These are phyloP conservation scores for Coniella vitis DNA, from an alignment of 2,329 filamentous ascomycete genomes.

Conservation along the genomic window DNA sequence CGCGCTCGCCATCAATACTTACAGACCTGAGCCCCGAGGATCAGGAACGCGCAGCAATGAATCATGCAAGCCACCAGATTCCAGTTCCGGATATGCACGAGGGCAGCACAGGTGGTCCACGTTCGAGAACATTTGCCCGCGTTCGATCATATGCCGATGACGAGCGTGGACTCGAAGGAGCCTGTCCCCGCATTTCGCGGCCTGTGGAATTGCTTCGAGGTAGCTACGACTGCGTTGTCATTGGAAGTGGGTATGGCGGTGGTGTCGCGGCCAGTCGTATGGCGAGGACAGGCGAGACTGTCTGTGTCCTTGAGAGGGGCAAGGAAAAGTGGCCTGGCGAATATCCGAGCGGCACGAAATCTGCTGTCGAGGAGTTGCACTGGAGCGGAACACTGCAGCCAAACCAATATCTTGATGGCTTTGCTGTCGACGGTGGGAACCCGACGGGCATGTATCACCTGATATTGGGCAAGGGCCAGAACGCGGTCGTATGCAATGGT, in stretches of 20 bases:
- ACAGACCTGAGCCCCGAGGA: neutral
- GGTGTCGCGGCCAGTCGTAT: conserved; percentile 59
- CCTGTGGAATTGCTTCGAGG: conserved; percentile 50
- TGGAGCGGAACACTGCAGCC: conserved; percentile 48
- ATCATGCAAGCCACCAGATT: conserved; percentile 22
- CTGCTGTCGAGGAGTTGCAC: conserved; percentile 46
- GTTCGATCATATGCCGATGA: conserved; percentile 24
- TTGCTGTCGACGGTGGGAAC: conserved; percentile 41
- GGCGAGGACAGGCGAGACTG: conserved; percentile 51
- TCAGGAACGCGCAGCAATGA: neutral
- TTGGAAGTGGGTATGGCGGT: conserved; percentile 64
- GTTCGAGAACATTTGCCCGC: conserved; percentile 25
- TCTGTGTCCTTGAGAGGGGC: conserved; percentile 60
- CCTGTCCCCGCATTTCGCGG: conserved; percentile 48
- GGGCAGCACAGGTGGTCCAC: conserved; percentile 27
- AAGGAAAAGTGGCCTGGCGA: conserved; percentile 61
- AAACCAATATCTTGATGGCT: conserved; percentile 29
- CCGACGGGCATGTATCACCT: conserved; percentile 58
- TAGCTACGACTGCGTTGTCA: conserved; percentile 58
- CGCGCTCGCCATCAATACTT: conserved; percentile 3
- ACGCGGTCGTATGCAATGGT: conserved; percentile 55
- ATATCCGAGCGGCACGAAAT: conserved; percentile 44
- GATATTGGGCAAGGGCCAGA: conserved; percentile 56
- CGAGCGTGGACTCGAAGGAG: conserved; percentile 11
- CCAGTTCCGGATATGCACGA: conserved; percentile 25